Evolutionary conservation across 768 basidiomycete species (phyloP), one percentile per base, ranked within the genome.

Genomic region (Boletus fagicola): DNA sequence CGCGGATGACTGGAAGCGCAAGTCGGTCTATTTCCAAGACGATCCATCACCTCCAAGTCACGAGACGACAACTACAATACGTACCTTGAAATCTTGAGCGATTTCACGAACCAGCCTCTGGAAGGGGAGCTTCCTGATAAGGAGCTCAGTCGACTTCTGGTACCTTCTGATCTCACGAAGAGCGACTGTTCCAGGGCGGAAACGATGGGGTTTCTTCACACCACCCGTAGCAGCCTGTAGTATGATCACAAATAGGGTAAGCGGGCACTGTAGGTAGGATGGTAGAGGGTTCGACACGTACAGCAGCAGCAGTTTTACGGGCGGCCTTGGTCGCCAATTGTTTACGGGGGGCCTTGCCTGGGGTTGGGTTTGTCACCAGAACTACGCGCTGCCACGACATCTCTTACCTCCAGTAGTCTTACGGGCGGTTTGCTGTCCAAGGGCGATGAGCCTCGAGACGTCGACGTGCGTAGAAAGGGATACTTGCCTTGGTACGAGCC

Each of bases 91-190:
- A 75, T 92, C 92, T 76, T 94, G 92, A n/a, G 92, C 92, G 65
- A 94, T 94, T 78, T 94, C 89, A 82, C 92, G 92, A 62, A 98
- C 95, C 67, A 98, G 86, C 68, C 95, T 85, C 80, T 98, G 95
- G 94, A 98, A 98, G 65, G 96, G 96, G 62, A 98, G 91, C 87
- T 98, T 98, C 80, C 96, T 85, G 83, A 98, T 98, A 69, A 98
- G 86, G 65, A 99, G 88, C 83, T 98, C 96, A 63, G 96, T 98
- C 60, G 92, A 94, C 83, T 97, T 97, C 78, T 98, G 94, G 83
- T 98, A 97, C 75, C 94, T 84, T 72, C 96, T 82, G 69, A 98
- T 98, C 79, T 98, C 95, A 83, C 96, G 94, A 64, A 99, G 93
- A 64, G 96, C 96, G 81, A 99, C 96, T 64, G 96, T 99, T 81